These are phyloP conservation scores for Penicillium longicatenatum DNA, from an alignment of 495 filamentous ascomycete genomes.

Conservation along the genomic window DNA sequence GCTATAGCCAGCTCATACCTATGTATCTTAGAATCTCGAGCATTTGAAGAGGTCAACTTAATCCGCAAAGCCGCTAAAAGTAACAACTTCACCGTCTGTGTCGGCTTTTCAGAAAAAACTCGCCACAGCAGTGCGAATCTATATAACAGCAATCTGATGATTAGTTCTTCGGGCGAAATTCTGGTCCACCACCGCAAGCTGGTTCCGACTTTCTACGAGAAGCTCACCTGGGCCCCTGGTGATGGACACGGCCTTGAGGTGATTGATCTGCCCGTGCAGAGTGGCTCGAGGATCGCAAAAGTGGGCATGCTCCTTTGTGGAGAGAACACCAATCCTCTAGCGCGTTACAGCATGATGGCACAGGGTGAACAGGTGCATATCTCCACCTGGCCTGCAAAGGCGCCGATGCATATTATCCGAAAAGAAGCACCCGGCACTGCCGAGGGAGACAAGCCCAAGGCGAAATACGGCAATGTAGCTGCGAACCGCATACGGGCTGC, in stretches of 20 bases:
- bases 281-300: slow-evolving; percentile 18
- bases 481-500: slow-evolving; percentile 42
- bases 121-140: slow-evolving; percentile 29
- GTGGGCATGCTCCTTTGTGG: slow-evolving; percentile 33
- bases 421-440: not conserved
- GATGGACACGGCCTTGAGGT: slow-evolving; percentile 36
- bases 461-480: slow-evolving; percentile 43
- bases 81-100: not conserved
- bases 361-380: slow-evolving; percentile 31
- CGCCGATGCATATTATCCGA: slow-evolving; percentile 17
- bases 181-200: slow-evolving; percentile 41
- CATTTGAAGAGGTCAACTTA: too few species aligned
- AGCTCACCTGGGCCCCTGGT: slow-evolving; percentile 36
- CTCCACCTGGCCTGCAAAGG: slow-evolving; percentile 41
- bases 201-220: slow-evolving; percentile 42
- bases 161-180: slow-evolving; percentile 29
- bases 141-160: slow-evolving; percentile 40
- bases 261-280: slow-evolving; percentile 24
- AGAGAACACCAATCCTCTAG: slow-evolving; percentile 43
- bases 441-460: not conserved
- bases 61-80: too few species aligned
- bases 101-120: slow-evolving; percentile 26
- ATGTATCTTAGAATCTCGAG: too few species aligned
- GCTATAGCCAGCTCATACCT: too few species aligned
- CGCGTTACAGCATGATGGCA: slow-evolving; percentile 28